A percentile compares a stretch with the other conserved stretches of the same genome.
phyloP scores from a whole-genome alignment of 1,284 basidiomycete genomes.

The Pholiota adiposa region DNA sequence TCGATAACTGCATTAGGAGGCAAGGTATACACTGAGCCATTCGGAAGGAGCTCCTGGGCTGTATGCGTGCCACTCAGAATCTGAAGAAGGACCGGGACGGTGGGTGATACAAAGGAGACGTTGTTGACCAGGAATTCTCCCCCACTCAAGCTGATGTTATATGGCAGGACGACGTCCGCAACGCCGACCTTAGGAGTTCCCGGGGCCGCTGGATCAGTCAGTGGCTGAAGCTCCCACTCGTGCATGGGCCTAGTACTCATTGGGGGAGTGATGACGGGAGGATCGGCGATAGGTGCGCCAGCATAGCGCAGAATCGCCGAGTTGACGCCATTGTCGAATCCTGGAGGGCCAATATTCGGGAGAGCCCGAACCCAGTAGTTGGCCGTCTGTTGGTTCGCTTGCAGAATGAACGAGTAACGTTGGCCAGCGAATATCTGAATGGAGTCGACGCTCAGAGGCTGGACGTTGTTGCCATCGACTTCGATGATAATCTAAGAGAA shows the following conservation, averaged over 20 bases:
- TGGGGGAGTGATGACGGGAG: constrained; percentile 34
- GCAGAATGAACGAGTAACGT: constrained; percentile 23
- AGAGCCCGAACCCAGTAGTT: constrained; percentile 28
- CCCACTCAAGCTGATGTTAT: constrained; percentile 28
- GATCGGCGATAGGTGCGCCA: constrained; percentile 47
- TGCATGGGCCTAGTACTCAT: constrained; percentile 32
- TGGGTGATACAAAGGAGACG: constrained; percentile 38
- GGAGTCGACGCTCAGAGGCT: constrained; percentile 45
- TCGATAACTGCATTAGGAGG: constrained; percentile 50
- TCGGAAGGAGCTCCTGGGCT: constrained; percentile 46
- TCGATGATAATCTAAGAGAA: constrained; percentile 47
- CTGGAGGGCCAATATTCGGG: constrained; percentile 23
- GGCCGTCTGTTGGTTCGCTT: constrained; percentile 16
- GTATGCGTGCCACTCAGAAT: constrained; percentile 47
- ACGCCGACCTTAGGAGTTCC: constrained; percentile 25
- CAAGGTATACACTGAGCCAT: constrained; percentile 48
- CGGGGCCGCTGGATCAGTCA: constrained; percentile 42
- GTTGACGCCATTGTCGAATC: constrained; percentile 42
- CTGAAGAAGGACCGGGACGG: constrained; percentile 50
- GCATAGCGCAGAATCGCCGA: constrained; percentile 58
- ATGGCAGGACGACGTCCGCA: constrained; percentile 34
- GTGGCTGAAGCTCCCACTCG: constrained; percentile 43
- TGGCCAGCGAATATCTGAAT: constrained; percentile 36
- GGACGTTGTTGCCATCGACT: constrained; percentile 48
- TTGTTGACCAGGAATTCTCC: constrained; percentile 39